Percentiles rank a stretch among this genome's conserved stretches.
These are phyloP conservation scores for Clavariopsis aquatica DNA, from an alignment of 495 filamentous ascomycete genomes.

Conservation along the genomic window DNA sequence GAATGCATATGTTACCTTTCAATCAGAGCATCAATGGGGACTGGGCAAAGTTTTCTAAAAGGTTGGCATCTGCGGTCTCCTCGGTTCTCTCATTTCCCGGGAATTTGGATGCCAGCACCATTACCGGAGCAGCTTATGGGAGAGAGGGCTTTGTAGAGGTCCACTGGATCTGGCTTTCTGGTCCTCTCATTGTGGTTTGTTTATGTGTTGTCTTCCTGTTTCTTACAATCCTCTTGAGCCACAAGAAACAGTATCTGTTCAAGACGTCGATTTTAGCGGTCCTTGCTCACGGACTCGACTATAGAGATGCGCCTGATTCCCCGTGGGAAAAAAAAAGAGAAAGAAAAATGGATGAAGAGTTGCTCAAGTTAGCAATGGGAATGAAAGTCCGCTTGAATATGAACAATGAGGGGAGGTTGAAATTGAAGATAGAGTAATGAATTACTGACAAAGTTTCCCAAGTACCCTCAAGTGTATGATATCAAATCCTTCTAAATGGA, in stretches of 20 bases:
- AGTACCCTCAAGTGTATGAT: too few relatives aligned
- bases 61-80: background rate
- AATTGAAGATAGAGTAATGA: too few relatives aligned
- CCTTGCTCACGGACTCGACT: background rate
- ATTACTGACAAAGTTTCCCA: too few relatives aligned
- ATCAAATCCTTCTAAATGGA: too few relatives aligned
- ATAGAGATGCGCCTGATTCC: too few relatives aligned
- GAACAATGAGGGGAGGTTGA: too few relatives aligned
- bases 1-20: background rate
- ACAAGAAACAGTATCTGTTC: constrained; percentile 5
- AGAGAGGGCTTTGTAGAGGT: constrained; percentile 1
- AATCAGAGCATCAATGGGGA: background rate
- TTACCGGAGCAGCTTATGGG: background rate
- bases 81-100: background rate
- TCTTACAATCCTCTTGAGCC: constrained; percentile 2
- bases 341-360: too few relatives aligned
- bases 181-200: constrained; percentile 3
- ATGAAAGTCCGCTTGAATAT: too few relatives aligned
- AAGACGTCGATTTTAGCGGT: constrained; percentile 1
- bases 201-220: constrained; percentile 1
- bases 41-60: background rate
- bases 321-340: too few relatives aligned
- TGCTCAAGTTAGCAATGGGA: too few relatives aligned
- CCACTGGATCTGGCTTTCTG: constrained; percentile 7
- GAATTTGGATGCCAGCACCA: background rate